Percentiles rank a stretch among this genome's conserved stretches.
Evolutionary conservation across 805 yeast genomes (phyloP).

Genomic region (Lipomyces yamadae): DNA sequence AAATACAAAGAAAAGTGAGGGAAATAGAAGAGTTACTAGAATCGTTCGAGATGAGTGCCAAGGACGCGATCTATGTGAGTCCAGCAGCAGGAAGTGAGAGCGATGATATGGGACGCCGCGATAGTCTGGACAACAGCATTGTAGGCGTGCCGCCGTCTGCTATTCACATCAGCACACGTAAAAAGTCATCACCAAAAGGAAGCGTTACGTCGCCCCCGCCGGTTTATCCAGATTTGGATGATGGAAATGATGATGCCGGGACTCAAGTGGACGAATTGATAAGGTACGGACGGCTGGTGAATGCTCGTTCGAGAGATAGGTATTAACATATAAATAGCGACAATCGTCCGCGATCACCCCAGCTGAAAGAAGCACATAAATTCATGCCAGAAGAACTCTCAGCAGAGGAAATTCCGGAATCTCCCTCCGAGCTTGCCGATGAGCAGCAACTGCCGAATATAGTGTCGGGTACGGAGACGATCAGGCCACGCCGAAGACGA

Average conservation of each 20-base stretch:
- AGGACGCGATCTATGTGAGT: conserved; percentile 7
- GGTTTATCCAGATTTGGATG: background rate
- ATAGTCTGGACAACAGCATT: background rate
- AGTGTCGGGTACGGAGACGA: conserved; percentile 8
- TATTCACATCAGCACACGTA: conserved; percentile 22
- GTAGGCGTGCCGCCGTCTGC: background rate
- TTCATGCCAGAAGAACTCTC: conserved; percentile 19
- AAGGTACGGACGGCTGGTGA: background rate
- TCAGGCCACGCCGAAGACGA: conserved; percentile 30
- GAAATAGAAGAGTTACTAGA: conserved; percentile 27
- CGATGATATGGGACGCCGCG: background rate
- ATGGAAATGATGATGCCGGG: background rate
- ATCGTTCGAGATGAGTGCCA: conserved; percentile 19
- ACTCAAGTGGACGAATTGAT: background rate
- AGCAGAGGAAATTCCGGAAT: conserved; percentile 24
- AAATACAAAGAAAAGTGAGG: conserved; percentile 20
- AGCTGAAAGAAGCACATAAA: conserved; percentile 14
- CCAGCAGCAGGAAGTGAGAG: background rate
- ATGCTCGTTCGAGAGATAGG: background rate
- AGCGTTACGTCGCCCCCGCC: background rate
- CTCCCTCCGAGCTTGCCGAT: conserved; percentile 10
- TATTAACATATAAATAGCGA: background rate
- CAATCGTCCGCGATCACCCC: conserved; percentile 10
- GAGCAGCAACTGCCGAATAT: background rate
- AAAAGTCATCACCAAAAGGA: conserved; percentile 23